phyloP scores from a whole-genome alignment of 257 asterid species.

The Knoxia roxburghii region DNA sequence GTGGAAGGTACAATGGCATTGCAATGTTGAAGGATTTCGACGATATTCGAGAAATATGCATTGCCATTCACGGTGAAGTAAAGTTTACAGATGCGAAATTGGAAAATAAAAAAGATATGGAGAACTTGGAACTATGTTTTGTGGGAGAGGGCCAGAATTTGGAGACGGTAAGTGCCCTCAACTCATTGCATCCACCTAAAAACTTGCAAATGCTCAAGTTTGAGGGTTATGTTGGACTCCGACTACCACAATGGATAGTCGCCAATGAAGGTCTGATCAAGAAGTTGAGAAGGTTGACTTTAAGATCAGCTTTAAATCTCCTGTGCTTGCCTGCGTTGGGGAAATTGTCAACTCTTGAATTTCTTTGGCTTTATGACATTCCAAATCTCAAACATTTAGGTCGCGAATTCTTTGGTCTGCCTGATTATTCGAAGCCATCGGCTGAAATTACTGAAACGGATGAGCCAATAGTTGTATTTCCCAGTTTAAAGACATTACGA shows the following conservation, averaged over 20 bases:
- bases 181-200: background rate
- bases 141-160: background rate
- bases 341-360: background rate
- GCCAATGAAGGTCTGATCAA: background rate
- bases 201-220: background rate
- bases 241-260: slow-evolving; percentile 9
- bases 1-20: slow-evolving; percentile 1
- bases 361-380: background rate
- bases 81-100: background rate
- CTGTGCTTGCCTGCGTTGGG: slow-evolving; percentile 3
- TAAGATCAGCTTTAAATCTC: background rate
- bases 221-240: background rate
- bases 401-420: background rate
- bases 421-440: background rate
- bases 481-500: background rate
- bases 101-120: background rate
- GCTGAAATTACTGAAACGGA: too few relatives aligned
- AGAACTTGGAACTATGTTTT: background rate
- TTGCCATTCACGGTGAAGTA: background rate
- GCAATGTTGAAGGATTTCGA: background rate
- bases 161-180: background rate
- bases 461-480: background rate
- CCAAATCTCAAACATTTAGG: background rate
- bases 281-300: background rate
- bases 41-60: background rate